Evolutionary conservation across 768 basidiomycete genomes (phyloP).

Genomic region (Lepiota venenata): DNA sequence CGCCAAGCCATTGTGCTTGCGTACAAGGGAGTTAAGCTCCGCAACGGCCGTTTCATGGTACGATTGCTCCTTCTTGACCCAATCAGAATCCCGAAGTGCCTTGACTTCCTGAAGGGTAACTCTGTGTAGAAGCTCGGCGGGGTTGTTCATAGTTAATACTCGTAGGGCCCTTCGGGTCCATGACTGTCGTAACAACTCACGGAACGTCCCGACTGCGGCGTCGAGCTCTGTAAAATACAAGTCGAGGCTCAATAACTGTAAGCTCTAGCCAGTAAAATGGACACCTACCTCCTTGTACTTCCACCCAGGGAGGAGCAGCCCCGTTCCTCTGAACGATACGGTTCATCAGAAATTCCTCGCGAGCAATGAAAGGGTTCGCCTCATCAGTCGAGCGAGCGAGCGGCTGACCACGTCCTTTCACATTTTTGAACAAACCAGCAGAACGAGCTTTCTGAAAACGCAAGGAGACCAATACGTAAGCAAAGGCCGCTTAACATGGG

Average conservation of each 20-base stretch:
- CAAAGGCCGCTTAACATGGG: neutral
- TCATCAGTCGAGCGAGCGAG: constrained; percentile 35
- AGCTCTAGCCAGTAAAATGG: no score
- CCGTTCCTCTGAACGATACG: constrained; percentile 80
- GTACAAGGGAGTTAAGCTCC: constrained; percentile 71
- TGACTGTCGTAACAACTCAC: constrained; percentile 57
- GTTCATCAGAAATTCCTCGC: constrained; percentile 84
- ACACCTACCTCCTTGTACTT: constrained; percentile 65
- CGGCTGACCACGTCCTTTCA: constrained; percentile 60
- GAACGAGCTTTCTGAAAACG: constrained; percentile 52
- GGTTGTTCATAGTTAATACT: constrained; percentile 44
- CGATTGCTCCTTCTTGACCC: constrained; percentile 62
- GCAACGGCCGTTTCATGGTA: constrained; percentile 69
- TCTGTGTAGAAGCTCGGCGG: constrained; percentile 33
- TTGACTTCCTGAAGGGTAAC: constrained; percentile 33
- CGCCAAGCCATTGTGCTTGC: constrained; percentile 78
- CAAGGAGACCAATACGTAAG: neutral
- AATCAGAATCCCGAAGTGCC: constrained; percentile 57
- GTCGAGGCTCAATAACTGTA: neutral
- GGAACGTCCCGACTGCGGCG: constrained; percentile 54
- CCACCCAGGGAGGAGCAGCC: constrained; percentile 86
- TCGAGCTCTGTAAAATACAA: constrained; percentile 55
- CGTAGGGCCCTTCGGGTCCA: constrained; percentile 78
- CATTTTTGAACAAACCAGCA: constrained; percentile 66
- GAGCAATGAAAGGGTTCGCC: constrained; percentile 55